Conservation (phyloP, 148 eudicot species). For the Selenicereus undatus region DNA sequence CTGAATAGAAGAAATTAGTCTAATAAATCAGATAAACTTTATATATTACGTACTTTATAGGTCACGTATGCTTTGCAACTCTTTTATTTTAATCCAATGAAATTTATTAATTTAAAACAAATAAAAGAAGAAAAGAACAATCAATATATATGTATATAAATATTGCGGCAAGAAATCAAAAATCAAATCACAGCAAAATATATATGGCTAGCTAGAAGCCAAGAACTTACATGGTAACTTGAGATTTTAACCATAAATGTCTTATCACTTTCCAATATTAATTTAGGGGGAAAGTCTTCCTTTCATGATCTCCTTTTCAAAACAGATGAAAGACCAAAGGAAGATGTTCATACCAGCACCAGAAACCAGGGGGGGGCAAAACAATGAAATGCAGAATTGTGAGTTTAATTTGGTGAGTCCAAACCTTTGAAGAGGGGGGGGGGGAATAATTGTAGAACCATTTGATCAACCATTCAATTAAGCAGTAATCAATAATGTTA, state of each 20-base stretch:
- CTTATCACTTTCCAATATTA: neutral
- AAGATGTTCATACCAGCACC: slow-evolving; percentile 3
- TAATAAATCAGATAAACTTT: too few species aligned
- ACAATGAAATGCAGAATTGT: neutral
- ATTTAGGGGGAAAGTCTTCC: neutral
- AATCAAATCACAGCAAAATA: slow-evolving; percentile 7
- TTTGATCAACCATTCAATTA: too few species aligned
- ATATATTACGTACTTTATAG: too few species aligned
- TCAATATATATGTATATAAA: neutral
- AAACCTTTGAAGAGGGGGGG: too few species aligned
- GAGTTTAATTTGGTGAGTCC: too few species aligned
- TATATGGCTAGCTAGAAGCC: neutral
- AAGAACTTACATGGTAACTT: slow-evolving; percentile 19
- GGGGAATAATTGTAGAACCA: too few species aligned
- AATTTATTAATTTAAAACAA: too few species aligned
- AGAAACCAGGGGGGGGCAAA: neutral
- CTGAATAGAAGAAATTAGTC: too few species aligned
- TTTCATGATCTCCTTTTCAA: neutral
- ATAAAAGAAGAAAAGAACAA: neutral
- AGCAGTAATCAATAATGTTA: too few species aligned
- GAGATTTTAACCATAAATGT: slow-evolving; percentile 17
- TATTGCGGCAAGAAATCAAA: neutral
- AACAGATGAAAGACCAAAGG: neutral
- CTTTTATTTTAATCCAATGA: too few species aligned
- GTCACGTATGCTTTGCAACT: too few species aligned